phyloP scores from a whole-genome alignment of 139 green algal genomes.

The Micractinium conductrix region DNA sequence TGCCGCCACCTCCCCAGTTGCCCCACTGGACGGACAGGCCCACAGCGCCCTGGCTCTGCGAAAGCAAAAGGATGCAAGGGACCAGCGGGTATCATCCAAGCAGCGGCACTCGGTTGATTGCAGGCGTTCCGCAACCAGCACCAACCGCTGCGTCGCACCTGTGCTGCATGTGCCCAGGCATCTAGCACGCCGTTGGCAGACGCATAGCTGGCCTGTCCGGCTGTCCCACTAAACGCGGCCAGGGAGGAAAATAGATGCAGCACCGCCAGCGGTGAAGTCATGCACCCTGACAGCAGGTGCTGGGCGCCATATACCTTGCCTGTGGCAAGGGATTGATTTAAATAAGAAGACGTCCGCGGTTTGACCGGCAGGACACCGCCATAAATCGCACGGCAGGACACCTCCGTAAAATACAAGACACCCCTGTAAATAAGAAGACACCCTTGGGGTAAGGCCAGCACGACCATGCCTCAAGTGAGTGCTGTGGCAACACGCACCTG shows the following conservation, averaged over 20 bases:
- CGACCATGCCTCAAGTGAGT: too few relatives aligned
- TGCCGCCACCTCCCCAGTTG: constrained; percentile 58
- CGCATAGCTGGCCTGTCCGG: constrained; percentile 60
- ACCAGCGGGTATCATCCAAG: too few relatives aligned
- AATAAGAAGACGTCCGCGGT: too few relatives aligned
- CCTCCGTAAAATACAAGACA: too few relatives aligned
- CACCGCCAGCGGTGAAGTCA: background rate
- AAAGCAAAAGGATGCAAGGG: too few relatives aligned
- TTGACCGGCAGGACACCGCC: background rate
- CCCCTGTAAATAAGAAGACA: too few relatives aligned
- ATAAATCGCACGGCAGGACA: too few relatives aligned
- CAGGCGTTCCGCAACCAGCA: too few relatives aligned
- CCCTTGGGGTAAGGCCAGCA: too few relatives aligned
- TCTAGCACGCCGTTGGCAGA: constrained; percentile 62
- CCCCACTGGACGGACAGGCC: constrained; percentile 57
- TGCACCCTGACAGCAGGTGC: constrained; percentile 3
- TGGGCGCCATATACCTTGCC: constrained; percentile 50
- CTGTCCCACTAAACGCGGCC: constrained; percentile 54
- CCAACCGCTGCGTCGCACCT: background rate
- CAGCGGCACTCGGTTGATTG: too few relatives aligned
- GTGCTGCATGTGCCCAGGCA: background rate
- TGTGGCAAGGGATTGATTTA: background rate
- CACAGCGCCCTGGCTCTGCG: background rate
- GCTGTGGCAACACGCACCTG: background rate
- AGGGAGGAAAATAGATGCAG: constrained; percentile 64